Evolutionary conservation across 352 stramenopile species (phyloP), one percentile per base, ranked within the genome.

Genomic region (Pythium angustatum): DNA sequence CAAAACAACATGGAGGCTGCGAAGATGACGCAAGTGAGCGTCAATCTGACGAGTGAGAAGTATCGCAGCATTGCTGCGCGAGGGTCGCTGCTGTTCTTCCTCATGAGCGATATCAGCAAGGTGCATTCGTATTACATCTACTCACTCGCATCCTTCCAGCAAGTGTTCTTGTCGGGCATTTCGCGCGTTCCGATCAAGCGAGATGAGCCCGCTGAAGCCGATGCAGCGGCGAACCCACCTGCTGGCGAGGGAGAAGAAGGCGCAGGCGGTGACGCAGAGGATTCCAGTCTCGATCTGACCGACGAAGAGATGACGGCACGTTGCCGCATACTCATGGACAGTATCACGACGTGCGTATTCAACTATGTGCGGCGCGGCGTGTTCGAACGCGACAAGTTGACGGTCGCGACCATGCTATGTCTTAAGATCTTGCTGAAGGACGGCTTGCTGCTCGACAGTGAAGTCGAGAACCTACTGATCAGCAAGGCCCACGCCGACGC

Each of bases 111-210:
- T 57, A 94, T 98, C 63, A 92, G 88, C 69, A 98, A 98, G 75
- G 93, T 98, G 21, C 94, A 98, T 62, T 97, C 90, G 50, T 98
- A 98, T 78, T 98, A 98, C 73, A 98, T 98, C 64, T 98, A 98
- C 70, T 98, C 90, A 31, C 88, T 98, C 12, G 93, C 90, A 22
- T 95, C 93, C 3, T 99, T 99, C 85, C 95, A 98, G 58, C 89
- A 96, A 53, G 95, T 98, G 19, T 97, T 98, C 69, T 85, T 98
- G 44, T 96, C 94, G 30, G 96, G 92, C 26, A 98, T 98, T 52
- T 97, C 97, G 57, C 79, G 83, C 5, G 91, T 98, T 8, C 90
- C 91, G 2, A 65, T 87, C 24, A 83, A 71, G 36, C 72, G 60
- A 51, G 65, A 61, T 3, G 54, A 66, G n/a, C 33, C 71, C 9